phyloP scores from a whole-genome alignment of 352 stramenopile genomes.

The Elongisporangium anandrum region DNA sequence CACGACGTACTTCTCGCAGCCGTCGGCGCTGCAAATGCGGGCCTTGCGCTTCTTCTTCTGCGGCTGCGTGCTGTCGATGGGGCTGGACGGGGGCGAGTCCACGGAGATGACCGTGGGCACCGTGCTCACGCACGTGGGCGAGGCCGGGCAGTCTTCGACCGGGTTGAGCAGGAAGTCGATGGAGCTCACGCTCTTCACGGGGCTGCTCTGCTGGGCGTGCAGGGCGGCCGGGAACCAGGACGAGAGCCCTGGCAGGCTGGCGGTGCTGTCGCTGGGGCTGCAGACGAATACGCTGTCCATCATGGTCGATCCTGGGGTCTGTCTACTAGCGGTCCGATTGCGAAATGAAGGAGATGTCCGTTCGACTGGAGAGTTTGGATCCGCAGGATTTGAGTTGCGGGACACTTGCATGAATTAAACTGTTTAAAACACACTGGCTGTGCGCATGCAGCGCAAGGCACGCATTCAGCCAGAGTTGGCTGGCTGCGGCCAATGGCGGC shows the following conservation, averaged over 20 bases:
- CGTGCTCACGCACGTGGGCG: background rate
- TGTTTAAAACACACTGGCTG: background rate
- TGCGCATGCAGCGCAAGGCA: background rate
- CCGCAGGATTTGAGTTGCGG: background rate
- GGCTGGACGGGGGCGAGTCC: background rate
- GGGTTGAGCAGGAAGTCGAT: background rate
- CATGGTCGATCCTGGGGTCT: background rate
- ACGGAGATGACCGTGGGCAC: background rate
- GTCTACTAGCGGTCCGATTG: background rate
- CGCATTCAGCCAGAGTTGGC: background rate
- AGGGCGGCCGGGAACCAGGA: background rate
- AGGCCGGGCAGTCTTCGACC: background rate
- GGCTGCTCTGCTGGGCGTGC: background rate
- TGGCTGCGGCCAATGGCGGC: too few species aligned
- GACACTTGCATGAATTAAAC: background rate
- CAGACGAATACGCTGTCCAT: background rate
- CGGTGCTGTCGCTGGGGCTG: background rate
- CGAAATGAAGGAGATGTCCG: background rate
- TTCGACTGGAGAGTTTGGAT: background rate
- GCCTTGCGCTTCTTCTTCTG: slow-evolving; percentile 36
- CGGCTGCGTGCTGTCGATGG: background rate
- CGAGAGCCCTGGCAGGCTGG: background rate
- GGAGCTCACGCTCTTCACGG: background rate
- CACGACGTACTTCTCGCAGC: slow-evolving; percentile 53
- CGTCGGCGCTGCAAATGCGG: slow-evolving; percentile 36